Conservation (phyloP, 495 filamentous ascomycete species). For the Annulohypoxylon maeteangense region DNA sequence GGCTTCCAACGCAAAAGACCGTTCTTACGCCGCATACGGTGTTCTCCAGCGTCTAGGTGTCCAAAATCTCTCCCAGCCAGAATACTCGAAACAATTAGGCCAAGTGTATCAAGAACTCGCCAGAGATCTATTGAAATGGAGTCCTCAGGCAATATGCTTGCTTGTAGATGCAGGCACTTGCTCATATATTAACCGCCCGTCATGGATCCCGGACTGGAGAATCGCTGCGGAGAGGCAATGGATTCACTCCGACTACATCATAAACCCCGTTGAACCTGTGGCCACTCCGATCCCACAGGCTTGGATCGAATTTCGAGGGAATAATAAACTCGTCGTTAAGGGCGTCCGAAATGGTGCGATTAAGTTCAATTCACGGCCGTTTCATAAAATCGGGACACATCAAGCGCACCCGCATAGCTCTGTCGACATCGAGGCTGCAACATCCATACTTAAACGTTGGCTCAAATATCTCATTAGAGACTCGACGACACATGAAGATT, state of each 20-base stretch:
- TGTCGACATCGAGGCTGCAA: background rate
- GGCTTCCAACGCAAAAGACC: background rate
- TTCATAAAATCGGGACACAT: background rate
- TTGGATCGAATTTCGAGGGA: background rate
- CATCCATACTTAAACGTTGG: background rate
- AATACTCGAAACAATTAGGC: background rate
- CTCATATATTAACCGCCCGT: background rate
- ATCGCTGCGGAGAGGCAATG: background rate
- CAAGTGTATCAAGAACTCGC: background rate
- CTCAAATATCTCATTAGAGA: background rate
- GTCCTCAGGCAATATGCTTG: background rate
- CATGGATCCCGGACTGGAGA: background rate
- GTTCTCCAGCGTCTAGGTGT: background rate
- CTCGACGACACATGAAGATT: background rate
- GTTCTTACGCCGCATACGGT: background rate
- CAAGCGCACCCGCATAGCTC: background rate
- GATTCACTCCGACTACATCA: background rate
- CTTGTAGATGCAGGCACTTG: background rate
- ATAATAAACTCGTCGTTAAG: background rate
- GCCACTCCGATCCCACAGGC: background rate
- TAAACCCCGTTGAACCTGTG: background rate
- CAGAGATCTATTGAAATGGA: background rate
- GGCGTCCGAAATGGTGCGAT: background rate
- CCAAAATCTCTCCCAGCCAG: background rate
- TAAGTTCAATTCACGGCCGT: background rate